These are phyloP conservation scores for Pseudogymnoascus sp. DNA, from an alignment of 2,329 filamentous ascomycete genomes.

Conservation along the genomic window DNA sequence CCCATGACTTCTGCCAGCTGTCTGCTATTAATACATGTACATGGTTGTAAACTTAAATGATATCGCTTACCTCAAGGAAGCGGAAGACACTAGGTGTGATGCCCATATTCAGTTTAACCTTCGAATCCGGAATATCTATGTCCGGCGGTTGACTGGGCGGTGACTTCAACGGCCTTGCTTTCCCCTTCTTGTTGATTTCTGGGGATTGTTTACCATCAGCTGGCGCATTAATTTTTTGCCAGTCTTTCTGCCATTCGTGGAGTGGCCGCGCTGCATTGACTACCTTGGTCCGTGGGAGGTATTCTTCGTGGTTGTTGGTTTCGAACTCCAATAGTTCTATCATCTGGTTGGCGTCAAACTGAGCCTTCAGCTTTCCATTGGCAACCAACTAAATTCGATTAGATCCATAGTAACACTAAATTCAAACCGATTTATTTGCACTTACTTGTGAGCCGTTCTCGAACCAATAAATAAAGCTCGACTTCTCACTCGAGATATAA, in stretches of 20 bases:
- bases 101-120: constrained; percentile 47
- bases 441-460: constrained; percentile 72
- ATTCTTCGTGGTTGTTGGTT: constrained; percentile 71
- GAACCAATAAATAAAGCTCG: constrained; percentile 85
- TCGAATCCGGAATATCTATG: constrained; percentile 50
- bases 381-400: constrained; percentile 55
- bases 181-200: constrained; percentile 60
- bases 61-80: constrained; percentile 48
- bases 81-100: constrained; percentile 53
- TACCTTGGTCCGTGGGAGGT: constrained; percentile 60
- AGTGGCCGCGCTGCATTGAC: constrained; percentile 52
- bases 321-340: constrained; percentile 81
- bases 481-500: constrained; percentile 65
- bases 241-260: constrained; percentile 58
- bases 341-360: constrained; percentile 70
- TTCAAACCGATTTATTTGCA: constrained; percentile 16
- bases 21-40: background rate
- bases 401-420: constrained; percentile 17
- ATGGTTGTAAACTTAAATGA: constrained; percentile 19
- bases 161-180: constrained; percentile 49
- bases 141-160: constrained; percentile 51
- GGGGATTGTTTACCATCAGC: constrained; percentile 49
- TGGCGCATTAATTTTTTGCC: constrained; percentile 48
- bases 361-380: constrained; percentile 65
- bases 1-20: constrained; percentile 58